phyloP scores from a whole-genome alignment of 371 early-diverging fungal species.

The Catenaria anguillulae region DNA sequence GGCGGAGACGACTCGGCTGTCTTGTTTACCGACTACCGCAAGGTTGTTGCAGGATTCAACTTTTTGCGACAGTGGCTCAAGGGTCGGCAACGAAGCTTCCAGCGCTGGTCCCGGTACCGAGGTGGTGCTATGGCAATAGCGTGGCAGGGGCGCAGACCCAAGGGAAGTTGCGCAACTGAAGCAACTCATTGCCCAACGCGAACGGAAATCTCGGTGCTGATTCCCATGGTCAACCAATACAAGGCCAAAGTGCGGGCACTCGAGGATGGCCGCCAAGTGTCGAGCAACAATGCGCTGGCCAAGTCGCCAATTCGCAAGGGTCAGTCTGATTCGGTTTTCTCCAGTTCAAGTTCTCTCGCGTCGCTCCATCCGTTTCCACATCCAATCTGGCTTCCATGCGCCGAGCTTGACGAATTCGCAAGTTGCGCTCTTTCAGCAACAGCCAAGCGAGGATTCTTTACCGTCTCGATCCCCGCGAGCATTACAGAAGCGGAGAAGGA shows the following conservation, averaged over 20 bases:
- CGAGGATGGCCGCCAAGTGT: neutral
- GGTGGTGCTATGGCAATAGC: constrained; percentile 31
- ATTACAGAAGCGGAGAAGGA: no score
- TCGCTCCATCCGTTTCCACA: no score
- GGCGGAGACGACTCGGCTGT: constrained; percentile 19
- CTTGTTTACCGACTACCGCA: constrained; percentile 23
- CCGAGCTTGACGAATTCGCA: no score
- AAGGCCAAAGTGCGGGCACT: constrained; percentile 12
- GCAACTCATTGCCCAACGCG: constrained; percentile 23
- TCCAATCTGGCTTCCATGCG: no score
- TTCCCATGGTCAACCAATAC: constrained; percentile 31
- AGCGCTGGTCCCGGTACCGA: no score
- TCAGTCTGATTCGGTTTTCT: neutral
- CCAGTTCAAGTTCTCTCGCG: neutral
- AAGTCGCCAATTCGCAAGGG: no score
- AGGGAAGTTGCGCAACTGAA: constrained; percentile 20
- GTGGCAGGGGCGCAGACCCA: constrained; percentile 17
- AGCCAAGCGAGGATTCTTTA: no score
- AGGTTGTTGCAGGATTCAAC: constrained; percentile 25
- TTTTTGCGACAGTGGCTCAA: constrained; percentile 19
- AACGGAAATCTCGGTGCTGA: constrained; percentile 33
- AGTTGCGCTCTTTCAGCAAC: no score
- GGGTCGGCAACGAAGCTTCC: no score
- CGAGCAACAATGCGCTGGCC: no score
- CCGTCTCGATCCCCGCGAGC: no score